Evolutionary conservation across 2,329 filamentous ascomycete species (phyloP).

Genomic region (Neofusicoccum umdonicola): DNA sequence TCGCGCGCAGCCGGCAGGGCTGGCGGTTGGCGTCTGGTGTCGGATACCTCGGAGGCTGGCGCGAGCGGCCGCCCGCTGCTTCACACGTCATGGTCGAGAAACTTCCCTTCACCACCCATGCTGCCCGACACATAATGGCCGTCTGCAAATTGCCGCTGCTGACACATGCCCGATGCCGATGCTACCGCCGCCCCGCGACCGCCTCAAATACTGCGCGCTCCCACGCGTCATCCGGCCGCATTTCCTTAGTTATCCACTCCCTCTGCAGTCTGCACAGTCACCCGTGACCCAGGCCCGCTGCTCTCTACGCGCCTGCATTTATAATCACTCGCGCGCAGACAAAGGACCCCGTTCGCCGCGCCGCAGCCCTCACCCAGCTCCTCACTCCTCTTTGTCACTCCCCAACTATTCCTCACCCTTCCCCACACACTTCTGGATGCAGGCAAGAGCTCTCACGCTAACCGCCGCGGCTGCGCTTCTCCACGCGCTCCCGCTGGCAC

Average conservation of each 20-base stretch:
- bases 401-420: not conserved
- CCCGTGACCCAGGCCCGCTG: not conserved
- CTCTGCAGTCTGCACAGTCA: not conserved
- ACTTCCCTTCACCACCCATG: not conserved
- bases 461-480: constrained; percentile 40
- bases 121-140: not conserved
- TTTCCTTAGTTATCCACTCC: not conserved
- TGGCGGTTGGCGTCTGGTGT: not conserved
- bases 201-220: not conserved
- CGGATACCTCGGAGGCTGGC: constrained; percentile 12
- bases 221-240: not conserved
- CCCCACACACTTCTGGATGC: not conserved
- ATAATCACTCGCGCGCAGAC: constrained; percentile 2
- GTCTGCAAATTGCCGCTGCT: not conserved
- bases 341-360: not conserved
- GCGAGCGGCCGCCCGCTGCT: not conserved
- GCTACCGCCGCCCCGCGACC: not conserved
- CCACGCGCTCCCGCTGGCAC: constrained; percentile 30
- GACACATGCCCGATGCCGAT: constrained; percentile 4
- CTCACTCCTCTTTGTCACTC: not conserved
- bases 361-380: not conserved
- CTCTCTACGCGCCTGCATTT: not conserved
- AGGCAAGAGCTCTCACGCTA: constrained; percentile 22
- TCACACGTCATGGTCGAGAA: constrained; percentile 15
- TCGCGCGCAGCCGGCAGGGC: not conserved